Evolutionary conservation across 768 basidiomycete genomes (phyloP).

Genomic region (Austroboletus eburneus): DNA sequence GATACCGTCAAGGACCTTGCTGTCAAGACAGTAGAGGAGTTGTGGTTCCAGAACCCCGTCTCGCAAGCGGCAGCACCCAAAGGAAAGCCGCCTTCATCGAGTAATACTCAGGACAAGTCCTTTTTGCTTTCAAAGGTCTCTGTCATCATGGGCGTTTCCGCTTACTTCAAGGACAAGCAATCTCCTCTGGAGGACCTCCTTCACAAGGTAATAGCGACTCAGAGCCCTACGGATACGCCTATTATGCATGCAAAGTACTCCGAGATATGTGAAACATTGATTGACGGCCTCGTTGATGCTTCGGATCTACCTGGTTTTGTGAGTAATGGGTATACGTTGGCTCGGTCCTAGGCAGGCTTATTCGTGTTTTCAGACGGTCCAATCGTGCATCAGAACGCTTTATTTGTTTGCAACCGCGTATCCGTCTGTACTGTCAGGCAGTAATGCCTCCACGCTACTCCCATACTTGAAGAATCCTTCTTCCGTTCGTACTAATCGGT

Average conservation of each 20-base stretch:
- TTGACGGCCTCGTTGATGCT: conserved; percentile 87
- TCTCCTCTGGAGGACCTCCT: conserved; percentile 82
- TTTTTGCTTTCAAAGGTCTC: conserved; percentile 61
- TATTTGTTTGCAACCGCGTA: conserved; percentile 80
- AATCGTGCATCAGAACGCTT: conserved; percentile 82
- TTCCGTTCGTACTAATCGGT: conserved; percentile 47
- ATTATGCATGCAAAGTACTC: conserved; percentile 64
- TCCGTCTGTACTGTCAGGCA: conserved; percentile 77
- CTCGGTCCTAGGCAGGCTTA: not conserved
- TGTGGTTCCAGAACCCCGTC: conserved; percentile 66
- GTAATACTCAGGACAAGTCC: conserved; percentile 45
- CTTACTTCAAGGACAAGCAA: conserved; percentile 77
- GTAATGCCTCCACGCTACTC: conserved; percentile 79
- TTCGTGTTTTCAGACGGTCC: conserved; percentile 52
- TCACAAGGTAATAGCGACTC: conserved; percentile 75
- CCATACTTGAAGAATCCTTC: conserved; percentile 86
- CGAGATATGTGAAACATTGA: conserved; percentile 80
- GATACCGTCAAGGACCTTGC: conserved; percentile 94
- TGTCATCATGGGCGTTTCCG: conserved; percentile 82
- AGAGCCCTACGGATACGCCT: conserved; percentile 51
- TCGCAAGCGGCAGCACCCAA: conserved; percentile 36
- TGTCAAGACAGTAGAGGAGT: conserved; percentile 82
- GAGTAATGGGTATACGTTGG: conserved; percentile 24
- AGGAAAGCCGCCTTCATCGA: conserved; percentile 28
- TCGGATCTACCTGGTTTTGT: conserved; percentile 76